Evolutionary conservation across 1,284 basidiomycete genomes (phyloP).

Genomic region (Moesziomyces aphidis): DNA sequence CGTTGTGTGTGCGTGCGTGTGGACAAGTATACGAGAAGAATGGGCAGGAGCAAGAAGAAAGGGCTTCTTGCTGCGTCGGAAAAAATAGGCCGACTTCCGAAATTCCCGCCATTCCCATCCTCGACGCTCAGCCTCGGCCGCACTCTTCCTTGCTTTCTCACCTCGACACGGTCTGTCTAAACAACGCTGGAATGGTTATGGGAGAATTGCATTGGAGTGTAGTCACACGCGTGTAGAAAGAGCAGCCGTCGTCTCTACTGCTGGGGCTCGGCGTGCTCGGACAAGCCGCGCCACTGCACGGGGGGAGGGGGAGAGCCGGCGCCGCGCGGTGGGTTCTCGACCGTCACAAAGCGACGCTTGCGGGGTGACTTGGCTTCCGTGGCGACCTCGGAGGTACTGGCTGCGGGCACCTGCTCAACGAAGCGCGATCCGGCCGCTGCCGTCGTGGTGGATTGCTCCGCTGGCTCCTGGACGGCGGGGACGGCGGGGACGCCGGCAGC

Average conservation of each 20-base stretch:
- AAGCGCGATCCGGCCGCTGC: constrained; percentile 11
- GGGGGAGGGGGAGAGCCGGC: constrained; percentile 32
- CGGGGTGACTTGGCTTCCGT: constrained; percentile 11
- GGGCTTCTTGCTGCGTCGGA: constrained; percentile 8
- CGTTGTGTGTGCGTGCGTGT: not conserved
- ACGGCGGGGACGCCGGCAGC: not conserved
- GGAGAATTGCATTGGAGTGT: not conserved
- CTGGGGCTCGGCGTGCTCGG: not conserved
- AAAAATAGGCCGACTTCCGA: constrained; percentile 35
- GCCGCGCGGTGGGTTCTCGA: constrained; percentile 44
- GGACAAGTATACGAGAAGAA: not conserved
- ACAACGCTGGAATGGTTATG: too few relatives aligned
- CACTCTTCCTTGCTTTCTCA: too few relatives aligned
- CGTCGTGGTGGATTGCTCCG: not conserved
- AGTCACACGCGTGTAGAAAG: not conserved
- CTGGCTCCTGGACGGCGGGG: not conserved
- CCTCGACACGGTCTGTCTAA: too few relatives aligned
- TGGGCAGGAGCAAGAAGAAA: not conserved
- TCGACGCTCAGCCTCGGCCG: not conserved
- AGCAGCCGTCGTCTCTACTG: constrained; percentile 1
- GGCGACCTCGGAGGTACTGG: not conserved
- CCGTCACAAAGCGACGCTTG: constrained; percentile 26
- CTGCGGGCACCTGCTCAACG: constrained; percentile 9
- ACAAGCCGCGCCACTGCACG: constrained; percentile 34
- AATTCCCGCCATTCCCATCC: constrained; percentile 1